A percentile compares a stretch with the other conserved stretches of the same genome.
Conservation (phyloP, 306 rosid genomes). For the Medicago lupulina region DNA sequence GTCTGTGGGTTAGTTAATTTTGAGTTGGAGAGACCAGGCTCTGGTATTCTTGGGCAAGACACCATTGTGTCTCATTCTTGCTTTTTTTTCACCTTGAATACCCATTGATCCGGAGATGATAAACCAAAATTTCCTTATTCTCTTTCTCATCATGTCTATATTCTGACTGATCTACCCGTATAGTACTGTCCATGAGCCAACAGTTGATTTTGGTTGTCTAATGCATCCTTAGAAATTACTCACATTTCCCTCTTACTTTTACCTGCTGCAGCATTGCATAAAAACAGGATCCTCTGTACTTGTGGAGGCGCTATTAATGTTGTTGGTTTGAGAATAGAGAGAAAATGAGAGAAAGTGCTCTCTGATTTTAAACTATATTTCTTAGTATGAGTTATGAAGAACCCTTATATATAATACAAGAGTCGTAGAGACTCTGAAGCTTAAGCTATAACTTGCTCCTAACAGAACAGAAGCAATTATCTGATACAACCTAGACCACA, state of each 20-base stretch:
- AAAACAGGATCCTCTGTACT: not conserved
- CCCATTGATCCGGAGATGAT: not conserved
- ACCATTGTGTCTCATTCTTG: not conserved
- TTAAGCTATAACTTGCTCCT: not conserved
- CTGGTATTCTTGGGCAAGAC: not conserved
- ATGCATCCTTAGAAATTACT: constrained; percentile 6
- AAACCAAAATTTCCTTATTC: not conserved
- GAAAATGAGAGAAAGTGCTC: not conserved
- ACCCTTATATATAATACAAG: not conserved
- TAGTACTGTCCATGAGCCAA: constrained; percentile 5
- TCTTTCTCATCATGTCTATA: not conserved
- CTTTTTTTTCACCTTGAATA: not conserved
- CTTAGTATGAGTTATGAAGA: not conserved
- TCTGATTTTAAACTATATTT: not conserved
- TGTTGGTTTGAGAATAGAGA: not conserved
- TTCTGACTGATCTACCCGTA: not conserved
- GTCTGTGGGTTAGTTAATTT: constrained; percentile 5
- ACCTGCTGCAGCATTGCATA: not conserved
- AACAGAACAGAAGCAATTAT: constrained; percentile 9
- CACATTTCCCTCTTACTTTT: not conserved
- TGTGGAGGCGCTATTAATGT: constrained; percentile 10
- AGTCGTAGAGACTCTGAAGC: not conserved
- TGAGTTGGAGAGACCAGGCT: not conserved
- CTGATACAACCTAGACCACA: not conserved
- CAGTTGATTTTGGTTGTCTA: constrained; percentile 38